phyloP scores from a whole-genome alignment of 495 filamentous ascomycete genomes.

The Copromyces sp. region DNA sequence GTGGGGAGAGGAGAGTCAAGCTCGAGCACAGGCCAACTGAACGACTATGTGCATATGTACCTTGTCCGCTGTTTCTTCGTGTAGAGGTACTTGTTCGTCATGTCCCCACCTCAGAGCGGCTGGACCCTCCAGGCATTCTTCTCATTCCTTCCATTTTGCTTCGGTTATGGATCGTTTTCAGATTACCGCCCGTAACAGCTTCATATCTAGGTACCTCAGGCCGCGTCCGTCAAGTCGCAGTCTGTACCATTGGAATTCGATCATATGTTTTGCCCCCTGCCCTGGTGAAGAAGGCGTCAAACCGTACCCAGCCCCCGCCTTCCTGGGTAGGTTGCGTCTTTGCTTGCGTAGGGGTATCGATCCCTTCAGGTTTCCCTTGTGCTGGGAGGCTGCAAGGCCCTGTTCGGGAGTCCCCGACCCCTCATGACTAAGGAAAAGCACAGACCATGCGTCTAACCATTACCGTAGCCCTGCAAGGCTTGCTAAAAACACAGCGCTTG shows the following conservation, averaged over 20 bases:
- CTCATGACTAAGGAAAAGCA: not conserved
- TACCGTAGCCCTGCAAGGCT: not conserved
- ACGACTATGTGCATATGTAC: not conserved
- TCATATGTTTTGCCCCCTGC: not conserved
- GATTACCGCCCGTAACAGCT: not conserved
- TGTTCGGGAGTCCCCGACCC: not conserved
- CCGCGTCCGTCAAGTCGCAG: not conserved
- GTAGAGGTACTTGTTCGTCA: not conserved
- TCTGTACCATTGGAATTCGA: not conserved
- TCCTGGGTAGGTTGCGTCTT: not conserved
- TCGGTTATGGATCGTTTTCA: not conserved
- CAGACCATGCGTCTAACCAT: not conserved
- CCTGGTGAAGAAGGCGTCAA: not conserved
- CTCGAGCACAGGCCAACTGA: not conserved
- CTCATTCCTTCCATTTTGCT: not conserved
- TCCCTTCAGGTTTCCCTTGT: not conserved
- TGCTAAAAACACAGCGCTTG: not conserved
- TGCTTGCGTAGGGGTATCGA: not conserved
- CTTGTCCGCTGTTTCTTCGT: not conserved
- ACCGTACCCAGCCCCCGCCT: too few species aligned
- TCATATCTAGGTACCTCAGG: not conserved
- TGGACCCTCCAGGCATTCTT: not conserved
- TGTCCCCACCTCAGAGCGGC: not conserved
- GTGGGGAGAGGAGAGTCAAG: not conserved
- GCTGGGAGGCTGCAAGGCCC: not conserved